Conservation (phyloP, 768 basidiomycete species). For the Tulasnella sp. region DNA sequence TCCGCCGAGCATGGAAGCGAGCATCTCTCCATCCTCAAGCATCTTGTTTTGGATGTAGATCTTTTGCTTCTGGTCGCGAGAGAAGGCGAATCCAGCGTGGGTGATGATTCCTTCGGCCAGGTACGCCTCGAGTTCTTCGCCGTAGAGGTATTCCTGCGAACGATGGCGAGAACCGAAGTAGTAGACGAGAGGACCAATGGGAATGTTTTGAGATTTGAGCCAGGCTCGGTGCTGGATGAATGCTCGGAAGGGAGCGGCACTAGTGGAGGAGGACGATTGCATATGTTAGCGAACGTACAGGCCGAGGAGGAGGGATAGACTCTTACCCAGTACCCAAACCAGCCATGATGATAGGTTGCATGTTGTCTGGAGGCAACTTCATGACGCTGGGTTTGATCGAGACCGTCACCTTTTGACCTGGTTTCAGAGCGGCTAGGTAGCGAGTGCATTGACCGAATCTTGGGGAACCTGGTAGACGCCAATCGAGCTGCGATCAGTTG, state of each 20-base stretch:
- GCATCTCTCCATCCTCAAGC: conserved; percentile 73
- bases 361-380: conserved; percentile 84
- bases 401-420: conserved; percentile 91
- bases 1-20: conserved; percentile 62
- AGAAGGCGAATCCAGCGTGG: conserved; percentile 91
- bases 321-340: conserved; percentile 83
- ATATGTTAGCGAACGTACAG: not conserved
- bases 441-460: conserved; percentile 94
- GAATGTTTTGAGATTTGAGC: conserved; percentile 63
- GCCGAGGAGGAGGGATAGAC: not conserved
- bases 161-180: conserved; percentile 98
- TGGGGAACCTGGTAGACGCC: conserved; percentile 46
- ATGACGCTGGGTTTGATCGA: conserved; percentile 99
- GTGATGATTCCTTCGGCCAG: conserved; percentile 77
- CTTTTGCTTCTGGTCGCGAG: conserved; percentile 84
- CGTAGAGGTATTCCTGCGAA: conserved; percentile 93
- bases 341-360: conserved; percentile 95
- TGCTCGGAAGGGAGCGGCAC: conserved; percentile 95
- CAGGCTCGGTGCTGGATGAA: conserved; percentile 93
- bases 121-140: conserved; percentile 92
- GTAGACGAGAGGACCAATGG: conserved; percentile 90
- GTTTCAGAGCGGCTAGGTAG: conserved; percentile 74
- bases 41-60: conserved; percentile 99
- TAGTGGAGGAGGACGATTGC: not conserved
- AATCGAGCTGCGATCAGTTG: not conserved